phyloP scores from a whole-genome alignment of 352 stramenopile genomes.

The Globisporangium parvum region DNA sequence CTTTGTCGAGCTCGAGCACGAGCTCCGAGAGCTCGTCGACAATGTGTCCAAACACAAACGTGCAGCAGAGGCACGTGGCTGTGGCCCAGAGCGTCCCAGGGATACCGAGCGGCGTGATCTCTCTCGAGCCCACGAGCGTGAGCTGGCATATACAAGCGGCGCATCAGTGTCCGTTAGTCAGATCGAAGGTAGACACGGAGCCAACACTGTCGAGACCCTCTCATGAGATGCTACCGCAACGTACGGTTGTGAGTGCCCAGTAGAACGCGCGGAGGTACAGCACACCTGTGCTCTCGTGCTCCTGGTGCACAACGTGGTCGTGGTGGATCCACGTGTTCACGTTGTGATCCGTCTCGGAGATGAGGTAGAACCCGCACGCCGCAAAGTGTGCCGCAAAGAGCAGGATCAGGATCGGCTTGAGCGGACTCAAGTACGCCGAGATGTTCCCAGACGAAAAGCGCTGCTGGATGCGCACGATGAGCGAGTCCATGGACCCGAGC shows the following conservation, averaged over 20 bases:
- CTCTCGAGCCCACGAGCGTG: constrained; percentile 58
- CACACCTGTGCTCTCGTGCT: constrained; percentile 37
- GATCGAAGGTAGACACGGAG: too few relatives aligned
- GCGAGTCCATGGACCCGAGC: constrained; percentile 36
- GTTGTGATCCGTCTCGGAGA: constrained; percentile 58
- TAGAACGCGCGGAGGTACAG: constrained; percentile 73
- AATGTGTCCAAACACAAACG: constrained; percentile 77
- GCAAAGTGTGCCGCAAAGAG: constrained; percentile 59
- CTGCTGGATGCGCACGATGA: constrained; percentile 68
- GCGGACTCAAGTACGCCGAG: constrained; percentile 51
- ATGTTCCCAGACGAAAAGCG: constrained; percentile 53
- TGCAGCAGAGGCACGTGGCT: constrained; percentile 58
- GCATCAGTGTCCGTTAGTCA: constrained; percentile 1
- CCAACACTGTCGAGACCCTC: not conserved
- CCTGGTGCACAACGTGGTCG: constrained; percentile 64
- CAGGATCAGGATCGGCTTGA: constrained; percentile 60
- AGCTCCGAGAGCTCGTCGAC: constrained; percentile 72
- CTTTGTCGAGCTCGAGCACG: constrained; percentile 68
- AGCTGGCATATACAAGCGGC: constrained; percentile 23
- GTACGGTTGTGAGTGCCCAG: constrained; percentile 67
- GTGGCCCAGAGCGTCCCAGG: constrained; percentile 60
- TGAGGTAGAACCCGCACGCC: constrained; percentile 64
- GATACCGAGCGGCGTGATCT: constrained; percentile 61
- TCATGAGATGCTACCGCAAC: not conserved
- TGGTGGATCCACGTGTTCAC: constrained; percentile 60